A percentile compares a stretch with the other conserved stretches of the same genome.
These are phyloP conservation scores for Lachancea waltii DNA, from an alignment of 805 yeast species.

Conservation along the genomic window DNA sequence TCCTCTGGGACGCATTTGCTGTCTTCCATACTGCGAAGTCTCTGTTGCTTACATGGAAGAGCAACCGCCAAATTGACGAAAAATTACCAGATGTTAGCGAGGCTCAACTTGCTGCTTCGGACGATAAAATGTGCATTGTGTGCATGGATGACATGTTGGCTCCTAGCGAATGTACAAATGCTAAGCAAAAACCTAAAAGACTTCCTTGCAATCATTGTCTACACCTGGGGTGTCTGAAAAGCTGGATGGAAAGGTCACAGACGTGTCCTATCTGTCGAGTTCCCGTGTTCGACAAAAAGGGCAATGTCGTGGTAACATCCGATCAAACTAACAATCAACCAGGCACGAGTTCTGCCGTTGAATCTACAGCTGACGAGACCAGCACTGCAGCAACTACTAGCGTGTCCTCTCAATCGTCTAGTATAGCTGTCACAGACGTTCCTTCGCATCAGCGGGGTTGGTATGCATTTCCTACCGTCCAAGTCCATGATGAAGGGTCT, in stretches of 20 bases:
- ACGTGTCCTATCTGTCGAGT: constrained; percentile 90
- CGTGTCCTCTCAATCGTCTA: too few species aligned
- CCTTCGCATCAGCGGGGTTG: too few species aligned
- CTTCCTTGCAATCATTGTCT: constrained; percentile 80
- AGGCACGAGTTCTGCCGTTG: too few species aligned
- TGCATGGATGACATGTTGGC: constrained; percentile 85
- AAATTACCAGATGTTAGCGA: constrained; percentile 57
- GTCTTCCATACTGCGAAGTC: constrained; percentile 34
- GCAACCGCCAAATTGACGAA: constrained; percentile 55
- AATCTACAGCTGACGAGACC: too few species aligned
- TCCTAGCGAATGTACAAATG: constrained; percentile 25
- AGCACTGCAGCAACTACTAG: too few species aligned
- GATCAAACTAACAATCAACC: neutral
- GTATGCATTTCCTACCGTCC: constrained; percentile 16
- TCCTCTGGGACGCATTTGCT: constrained; percentile 33
- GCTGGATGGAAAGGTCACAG: constrained; percentile 89
- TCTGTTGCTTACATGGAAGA: constrained; percentile 37
- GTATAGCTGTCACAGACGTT: too few species aligned
- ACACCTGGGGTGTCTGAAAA: constrained; percentile 83
- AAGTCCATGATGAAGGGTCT: neutral
- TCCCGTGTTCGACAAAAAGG: constrained; percentile 45
- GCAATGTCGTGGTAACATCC: constrained; percentile 16
- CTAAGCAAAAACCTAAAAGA: constrained; percentile 60
- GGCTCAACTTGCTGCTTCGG: constrained; percentile 58
- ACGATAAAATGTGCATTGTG: constrained; percentile 64